Conservation (phyloP, 179 eudicot species). For the Patellifolia procumbens region DNA sequence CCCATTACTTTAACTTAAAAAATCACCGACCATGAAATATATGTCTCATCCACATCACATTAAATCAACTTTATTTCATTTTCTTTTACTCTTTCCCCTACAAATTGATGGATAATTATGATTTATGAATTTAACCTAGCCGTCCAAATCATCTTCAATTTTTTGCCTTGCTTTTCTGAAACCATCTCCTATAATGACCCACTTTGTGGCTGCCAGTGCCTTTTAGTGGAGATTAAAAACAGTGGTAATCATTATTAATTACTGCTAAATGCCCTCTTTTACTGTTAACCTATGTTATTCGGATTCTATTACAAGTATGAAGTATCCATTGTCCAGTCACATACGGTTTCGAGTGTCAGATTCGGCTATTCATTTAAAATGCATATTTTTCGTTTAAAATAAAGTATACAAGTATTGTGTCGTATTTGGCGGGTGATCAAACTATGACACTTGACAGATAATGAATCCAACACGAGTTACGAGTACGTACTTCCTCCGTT, state of each 20-base stretch:
- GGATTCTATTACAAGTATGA: background rate
- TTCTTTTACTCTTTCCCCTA: background rate
- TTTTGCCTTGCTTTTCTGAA: constrained; percentile 16
- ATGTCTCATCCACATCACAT: constrained; percentile 26
- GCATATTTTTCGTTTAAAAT: too few relatives aligned
- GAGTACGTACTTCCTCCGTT: too few relatives aligned
- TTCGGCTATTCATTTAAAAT: too few relatives aligned
- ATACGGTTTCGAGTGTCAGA: too few relatives aligned
- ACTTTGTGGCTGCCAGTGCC: background rate
- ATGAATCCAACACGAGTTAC: too few relatives aligned
- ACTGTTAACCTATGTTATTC: background rate
- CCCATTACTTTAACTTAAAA: constrained; percentile 19
- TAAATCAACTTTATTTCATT: background rate
- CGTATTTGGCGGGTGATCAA: too few relatives aligned
- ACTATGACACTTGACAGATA: too few relatives aligned
- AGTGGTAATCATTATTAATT: background rate
- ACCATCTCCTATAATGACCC: background rate
- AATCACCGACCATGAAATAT: constrained; percentile 28
- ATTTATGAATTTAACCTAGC: background rate
- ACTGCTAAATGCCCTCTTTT: constrained; percentile 8
- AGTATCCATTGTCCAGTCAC: background rate
- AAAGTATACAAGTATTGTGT: too few relatives aligned
- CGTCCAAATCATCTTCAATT: constrained; percentile 16
- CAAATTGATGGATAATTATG: constrained; percentile 15
- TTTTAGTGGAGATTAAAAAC: background rate